These are phyloP conservation scores for Stagonosporopsis chrysanthemi DNA, from an alignment of 2,329 filamentous ascomycete species.

Conservation along the genomic window DNA sequence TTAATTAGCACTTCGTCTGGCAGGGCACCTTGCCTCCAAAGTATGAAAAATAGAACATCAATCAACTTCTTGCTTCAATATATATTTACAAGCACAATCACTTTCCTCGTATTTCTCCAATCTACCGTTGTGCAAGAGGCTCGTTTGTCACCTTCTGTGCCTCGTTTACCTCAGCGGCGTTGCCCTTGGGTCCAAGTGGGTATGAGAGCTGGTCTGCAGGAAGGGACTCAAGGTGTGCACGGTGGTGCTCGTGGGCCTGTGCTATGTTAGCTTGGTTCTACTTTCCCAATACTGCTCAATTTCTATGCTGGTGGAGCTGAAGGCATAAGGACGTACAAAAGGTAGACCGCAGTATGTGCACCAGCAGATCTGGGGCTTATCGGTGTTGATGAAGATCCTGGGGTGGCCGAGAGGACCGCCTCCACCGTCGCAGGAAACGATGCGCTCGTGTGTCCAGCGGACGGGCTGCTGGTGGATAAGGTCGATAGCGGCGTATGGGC, in stretches of 20 bases:
- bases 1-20: not conserved
- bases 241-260: constrained; percentile 89
- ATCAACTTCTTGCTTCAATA: constrained; percentile 23
- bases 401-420: constrained; percentile 91
- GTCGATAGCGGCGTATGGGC: constrained; percentile 88
- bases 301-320: not conserved
- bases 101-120: not conserved
- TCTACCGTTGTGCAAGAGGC: constrained; percentile 67
- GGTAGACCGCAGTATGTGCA: constrained; percentile 95
- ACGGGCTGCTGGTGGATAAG: constrained; percentile 97
- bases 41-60: not conserved
- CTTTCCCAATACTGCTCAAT: not conserved
- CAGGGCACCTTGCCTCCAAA: not conserved
- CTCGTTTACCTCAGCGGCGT: constrained; percentile 66
- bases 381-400: constrained; percentile 94
- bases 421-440: constrained; percentile 90
- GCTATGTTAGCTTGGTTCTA: constrained; percentile 20
- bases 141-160: constrained; percentile 66
- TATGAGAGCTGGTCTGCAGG: constrained; percentile 80
- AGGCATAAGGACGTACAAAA: constrained; percentile 71
- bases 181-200: constrained; percentile 71
- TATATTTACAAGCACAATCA: constrained; percentile 36
- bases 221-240: constrained; percentile 81
- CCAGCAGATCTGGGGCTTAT: constrained; percentile 90
- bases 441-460: constrained; percentile 81